A percentile compares a stretch with the other conserved stretches of the same genome.
phyloP scores from a whole-genome alignment of 2,329 filamentous ascomycete species.

The Tolypocladium ophioglossoides region DNA sequence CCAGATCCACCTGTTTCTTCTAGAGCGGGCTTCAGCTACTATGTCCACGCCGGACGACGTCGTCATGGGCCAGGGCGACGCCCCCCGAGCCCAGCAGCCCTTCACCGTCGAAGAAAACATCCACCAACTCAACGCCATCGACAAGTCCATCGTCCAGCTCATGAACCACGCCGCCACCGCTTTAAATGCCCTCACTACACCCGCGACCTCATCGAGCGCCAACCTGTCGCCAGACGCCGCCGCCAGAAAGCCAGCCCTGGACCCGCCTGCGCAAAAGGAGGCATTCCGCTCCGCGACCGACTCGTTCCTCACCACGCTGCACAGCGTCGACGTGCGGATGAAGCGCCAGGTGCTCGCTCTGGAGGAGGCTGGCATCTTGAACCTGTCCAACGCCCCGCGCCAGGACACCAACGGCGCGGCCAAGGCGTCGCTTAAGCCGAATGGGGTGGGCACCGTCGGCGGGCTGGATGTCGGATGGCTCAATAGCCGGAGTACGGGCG shows the following conservation, averaged over 20 bases:
- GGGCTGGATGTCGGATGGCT: conserved; percentile 77
- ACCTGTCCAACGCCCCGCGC: conserved; percentile 26
- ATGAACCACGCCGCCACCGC: conserved; percentile 34
- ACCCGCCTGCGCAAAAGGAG: conserved; percentile 39
- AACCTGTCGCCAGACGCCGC: conserved; percentile 5
- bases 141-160: conserved; percentile 41
- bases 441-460: conserved; percentile 44
- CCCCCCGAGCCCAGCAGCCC: conserved; percentile 27
- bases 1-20: neutral
- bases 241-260: conserved; percentile 16
- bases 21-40: neutral
- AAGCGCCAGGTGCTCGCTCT: conserved; percentile 59
- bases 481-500: conserved; percentile 74
- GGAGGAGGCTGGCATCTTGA: conserved; percentile 70
- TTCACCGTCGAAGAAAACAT: conserved; percentile 72
- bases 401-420: conserved; percentile 24
- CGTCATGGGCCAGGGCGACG: conserved; percentile 15
- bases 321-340: conserved; percentile 62
- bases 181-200: conserved; percentile 33
- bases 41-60: conserved; percentile 23
- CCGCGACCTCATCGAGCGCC: conserved; percentile 8
- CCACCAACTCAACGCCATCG: conserved; percentile 68
- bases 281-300: conserved; percentile 50
- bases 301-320: conserved; percentile 62
- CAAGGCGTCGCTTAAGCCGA: conserved; percentile 37